Base-by-base conservation (phyloP, 345 rosid species). In the Eutrema heterophyllum region DNA sequence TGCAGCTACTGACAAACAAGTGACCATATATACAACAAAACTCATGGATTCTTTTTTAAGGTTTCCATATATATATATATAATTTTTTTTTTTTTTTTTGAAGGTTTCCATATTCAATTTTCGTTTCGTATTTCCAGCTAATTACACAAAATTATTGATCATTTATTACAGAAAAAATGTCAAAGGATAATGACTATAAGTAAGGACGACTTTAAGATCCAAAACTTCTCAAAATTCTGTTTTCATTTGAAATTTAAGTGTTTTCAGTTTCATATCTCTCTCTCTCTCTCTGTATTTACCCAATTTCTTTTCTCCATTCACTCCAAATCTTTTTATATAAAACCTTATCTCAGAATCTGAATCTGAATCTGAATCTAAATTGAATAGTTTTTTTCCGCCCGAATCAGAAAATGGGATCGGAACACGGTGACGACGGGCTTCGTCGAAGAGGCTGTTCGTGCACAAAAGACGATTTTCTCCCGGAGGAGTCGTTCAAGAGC, bases 401-500 rank as follows among this genome's bases (percentile, higher is more conserved):
- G 5, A 41, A 21, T n/a, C 29, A 44, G 35, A 9, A 68, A 18
- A 77, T 73, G 81, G 70, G 38, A 59, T 50, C 77, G 14, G 71
- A 56, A 64, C 16, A 65, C 7, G 74, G 72, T 30, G 83, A 65
- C 6, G 86, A 35, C 18, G 84, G 84, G 15, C 55, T 80, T 2
- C 82, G 89, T 45, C 74, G 84, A 81, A 73, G 96, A 81, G 84
- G 83, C 0, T 93, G 98, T 64, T 84, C 86, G 5, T 93, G 98
- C 81, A 54, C 87, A 0, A 89, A 86, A 56, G 74, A 76, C 10
- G 96, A 91, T 78, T 93, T 93, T 78, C 79, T 93, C 9, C 98
- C 98, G 0, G 98, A 88, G 15, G 95, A 91, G 68, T 94, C 97
- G 59, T 91, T 94, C 74, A 38, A 79, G 80, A 89, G 81, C 81